phyloP scores from a whole-genome alignment of 345 rosid species.

The Linum tenue region DNA sequence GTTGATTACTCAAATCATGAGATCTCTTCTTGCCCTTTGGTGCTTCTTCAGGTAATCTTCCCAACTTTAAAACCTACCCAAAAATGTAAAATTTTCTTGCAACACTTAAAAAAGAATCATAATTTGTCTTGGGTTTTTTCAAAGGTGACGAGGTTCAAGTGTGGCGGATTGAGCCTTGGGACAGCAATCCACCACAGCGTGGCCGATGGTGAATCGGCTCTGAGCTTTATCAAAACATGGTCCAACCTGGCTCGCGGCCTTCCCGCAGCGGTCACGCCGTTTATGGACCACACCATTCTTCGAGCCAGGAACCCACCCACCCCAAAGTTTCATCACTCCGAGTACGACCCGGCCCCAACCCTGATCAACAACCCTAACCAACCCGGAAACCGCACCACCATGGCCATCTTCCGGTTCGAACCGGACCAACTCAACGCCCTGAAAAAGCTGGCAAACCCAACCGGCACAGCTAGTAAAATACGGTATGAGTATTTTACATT shows the following conservation, averaged over 20 bases:
- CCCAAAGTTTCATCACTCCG: not conserved
- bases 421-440: not conserved
- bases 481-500: too few species aligned
- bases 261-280: not conserved
- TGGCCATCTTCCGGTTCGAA: not conserved
- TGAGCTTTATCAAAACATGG: slow-evolving; percentile 11
- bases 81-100: too few species aligned
- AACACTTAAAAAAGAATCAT: too few species aligned
- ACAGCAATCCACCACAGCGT: not conserved
- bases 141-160: slow-evolving; percentile 1
- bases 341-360: not conserved
- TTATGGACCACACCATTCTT: slow-evolving; percentile 7
- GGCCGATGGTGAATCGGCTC: not conserved
- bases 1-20: not conserved
- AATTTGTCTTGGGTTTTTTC: too few species aligned
- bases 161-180: not conserved
- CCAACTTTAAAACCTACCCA: too few species aligned
- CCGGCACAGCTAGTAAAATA: too few species aligned
- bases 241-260: slow-evolving; percentile 2
- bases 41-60: not conserved
- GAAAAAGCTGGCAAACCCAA: not conserved
- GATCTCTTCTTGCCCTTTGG: slow-evolving; percentile 4
- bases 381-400: not conserved
- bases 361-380: not conserved
- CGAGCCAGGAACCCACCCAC: not conserved